phyloP scores from a whole-genome alignment of 2,329 filamentous ascomycete species.

The Neophaeococcomyces aloes region DNA sequence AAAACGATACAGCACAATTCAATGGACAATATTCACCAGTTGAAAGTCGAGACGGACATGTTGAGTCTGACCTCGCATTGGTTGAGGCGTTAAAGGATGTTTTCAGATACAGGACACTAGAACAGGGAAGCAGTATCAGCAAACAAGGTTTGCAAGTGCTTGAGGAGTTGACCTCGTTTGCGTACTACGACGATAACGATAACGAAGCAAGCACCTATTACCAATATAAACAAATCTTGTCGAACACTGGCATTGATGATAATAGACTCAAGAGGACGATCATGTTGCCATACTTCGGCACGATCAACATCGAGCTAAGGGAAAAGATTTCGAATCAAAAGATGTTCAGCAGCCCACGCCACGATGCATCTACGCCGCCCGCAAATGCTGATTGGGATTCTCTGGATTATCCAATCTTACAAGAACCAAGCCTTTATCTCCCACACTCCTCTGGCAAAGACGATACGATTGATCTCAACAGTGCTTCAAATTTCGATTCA shows the following conservation, averaged over 20 bases:
- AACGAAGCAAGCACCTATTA: not conserved
- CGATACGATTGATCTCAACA: too few relatives aligned
- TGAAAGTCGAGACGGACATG: not conserved
- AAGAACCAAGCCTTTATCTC: too few relatives aligned
- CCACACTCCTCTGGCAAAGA: too few relatives aligned
- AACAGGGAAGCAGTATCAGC: constrained; percentile 16
- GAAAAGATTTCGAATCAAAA: constrained; percentile 6
- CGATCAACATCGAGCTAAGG: constrained; percentile 16
- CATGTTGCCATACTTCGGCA: constrained; percentile 19
- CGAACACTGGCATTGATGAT: constrained; percentile 1
- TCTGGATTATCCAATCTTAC: not conserved
- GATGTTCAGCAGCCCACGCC: not conserved
- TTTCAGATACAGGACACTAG: constrained; percentile 16
- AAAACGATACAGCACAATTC: not conserved
- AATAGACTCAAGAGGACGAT: constrained; percentile 12
- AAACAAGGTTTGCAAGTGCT: constrained; percentile 17
- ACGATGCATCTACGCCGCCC: constrained; percentile 1
- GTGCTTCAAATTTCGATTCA: too few relatives aligned
- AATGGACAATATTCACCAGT: not conserved
- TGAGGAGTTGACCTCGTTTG: constrained; percentile 16
- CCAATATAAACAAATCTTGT: not conserved
- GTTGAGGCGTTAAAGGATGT: constrained; percentile 18
- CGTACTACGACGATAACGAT: constrained; percentile 9
- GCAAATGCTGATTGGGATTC: not conserved
- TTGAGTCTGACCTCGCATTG: constrained; percentile 14